These are phyloP conservation scores for Lentinula novae-zelandiae DNA, from an alignment of 1,284 basidiomycete species.

Conservation along the genomic window DNA sequence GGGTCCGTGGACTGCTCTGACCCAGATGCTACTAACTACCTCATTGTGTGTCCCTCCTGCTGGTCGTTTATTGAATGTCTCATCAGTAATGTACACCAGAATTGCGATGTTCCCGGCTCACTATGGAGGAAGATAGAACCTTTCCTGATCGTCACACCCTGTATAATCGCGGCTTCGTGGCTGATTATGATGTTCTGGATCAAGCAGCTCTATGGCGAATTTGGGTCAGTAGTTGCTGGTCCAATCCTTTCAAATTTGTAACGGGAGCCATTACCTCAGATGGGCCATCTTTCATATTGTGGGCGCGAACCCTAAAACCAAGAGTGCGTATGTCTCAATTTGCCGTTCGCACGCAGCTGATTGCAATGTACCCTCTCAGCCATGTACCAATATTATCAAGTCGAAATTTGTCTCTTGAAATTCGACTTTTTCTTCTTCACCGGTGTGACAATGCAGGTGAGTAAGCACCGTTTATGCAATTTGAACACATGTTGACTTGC, in stretches of 20 bases:
- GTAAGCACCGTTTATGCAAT: conserved; percentile 16
- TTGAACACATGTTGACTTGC: conserved; percentile 7
- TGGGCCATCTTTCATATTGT: conserved; percentile 87
- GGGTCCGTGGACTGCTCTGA: not conserved
- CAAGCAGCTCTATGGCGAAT: conserved; percentile 53
- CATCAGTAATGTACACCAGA: conserved; percentile 28
- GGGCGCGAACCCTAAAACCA: conserved; percentile 76
- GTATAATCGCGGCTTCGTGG: conserved; percentile 50
- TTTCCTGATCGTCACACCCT: conserved; percentile 53
- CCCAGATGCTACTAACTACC: not conserved
- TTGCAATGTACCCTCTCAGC: conserved; percentile 32
- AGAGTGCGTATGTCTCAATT: conserved; percentile 45
- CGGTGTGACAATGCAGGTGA: conserved; percentile 82
- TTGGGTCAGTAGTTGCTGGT: conserved; percentile 43
- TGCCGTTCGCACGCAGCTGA: conserved; percentile 9
- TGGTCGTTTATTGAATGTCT: not conserved
- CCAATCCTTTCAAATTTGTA: not conserved
- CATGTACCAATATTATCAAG: conserved; percentile 83
- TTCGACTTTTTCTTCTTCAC: conserved; percentile 85
- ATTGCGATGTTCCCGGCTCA: conserved; percentile 40
- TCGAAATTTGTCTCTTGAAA: conserved; percentile 81
- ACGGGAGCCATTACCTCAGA: conserved; percentile 28
- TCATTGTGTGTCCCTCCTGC: conserved; percentile 1
- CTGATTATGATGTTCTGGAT: conserved; percentile 50
- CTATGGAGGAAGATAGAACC: conserved; percentile 40